Evolutionary conservation across 371 early-diverging fungal species (phyloP).

Genomic region (Batkoa obscura): DNA sequence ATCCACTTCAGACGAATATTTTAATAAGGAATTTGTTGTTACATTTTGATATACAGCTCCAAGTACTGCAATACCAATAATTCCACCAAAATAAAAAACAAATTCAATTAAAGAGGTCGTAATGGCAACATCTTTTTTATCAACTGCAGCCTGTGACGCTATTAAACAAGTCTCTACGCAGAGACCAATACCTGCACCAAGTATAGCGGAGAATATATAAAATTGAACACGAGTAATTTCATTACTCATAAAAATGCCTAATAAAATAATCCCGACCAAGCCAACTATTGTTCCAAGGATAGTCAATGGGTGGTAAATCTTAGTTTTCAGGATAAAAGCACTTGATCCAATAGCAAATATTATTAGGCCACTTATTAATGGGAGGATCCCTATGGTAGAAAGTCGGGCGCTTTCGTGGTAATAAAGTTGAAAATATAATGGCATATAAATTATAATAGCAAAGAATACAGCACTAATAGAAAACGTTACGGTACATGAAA

Average conservation of each 20-base stretch:
- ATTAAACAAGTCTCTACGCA: neutral
- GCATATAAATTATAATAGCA: conserved; percentile 37
- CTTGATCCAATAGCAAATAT: conserved; percentile 12
- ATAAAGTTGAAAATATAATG: conserved; percentile 37
- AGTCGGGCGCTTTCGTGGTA: conserved; percentile 24
- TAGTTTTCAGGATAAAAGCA: conserved; percentile 13
- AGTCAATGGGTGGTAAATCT: conserved; percentile 17
- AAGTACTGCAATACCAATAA: neutral
- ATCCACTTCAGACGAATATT: neutral
- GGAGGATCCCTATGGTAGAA: conserved; percentile 35
- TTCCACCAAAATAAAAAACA: neutral
- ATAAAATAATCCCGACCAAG: conserved; percentile 15
- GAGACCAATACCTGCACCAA: neutral
- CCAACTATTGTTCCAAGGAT: conserved; percentile 19
- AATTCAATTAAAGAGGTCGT: neutral
- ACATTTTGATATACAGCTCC: neutral
- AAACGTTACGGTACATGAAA: conserved; percentile 31
- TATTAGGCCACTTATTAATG: conserved; percentile 25
- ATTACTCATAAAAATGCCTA: conserved; percentile 11
- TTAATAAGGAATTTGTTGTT: neutral
- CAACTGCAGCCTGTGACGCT: neutral
- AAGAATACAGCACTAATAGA: conserved; percentile 47
- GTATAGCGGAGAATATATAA: neutral
- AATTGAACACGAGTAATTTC: neutral
- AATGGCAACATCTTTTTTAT: neutral